Conservation (phyloP, 1,284 basidiomycete genomes). For the Rhodofomes roseus region DNA sequence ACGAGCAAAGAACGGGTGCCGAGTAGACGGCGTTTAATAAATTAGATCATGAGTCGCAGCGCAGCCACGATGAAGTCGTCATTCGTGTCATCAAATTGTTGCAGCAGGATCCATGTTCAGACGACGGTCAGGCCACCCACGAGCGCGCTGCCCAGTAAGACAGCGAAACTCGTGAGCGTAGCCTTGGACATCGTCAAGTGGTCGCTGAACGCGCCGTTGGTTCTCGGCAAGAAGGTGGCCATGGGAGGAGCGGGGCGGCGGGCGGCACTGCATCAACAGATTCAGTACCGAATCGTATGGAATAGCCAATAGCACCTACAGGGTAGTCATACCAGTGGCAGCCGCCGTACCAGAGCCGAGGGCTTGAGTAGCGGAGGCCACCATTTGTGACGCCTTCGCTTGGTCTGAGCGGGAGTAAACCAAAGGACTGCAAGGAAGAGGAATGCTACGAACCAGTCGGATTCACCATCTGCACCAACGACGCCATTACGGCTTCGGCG, state of each 20-base stretch:
- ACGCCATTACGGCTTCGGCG: no score
- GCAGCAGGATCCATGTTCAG: not conserved
- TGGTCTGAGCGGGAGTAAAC: not conserved
- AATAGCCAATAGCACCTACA: not conserved
- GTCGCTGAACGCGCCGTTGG: slow-evolving; percentile 2
- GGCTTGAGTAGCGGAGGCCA: not conserved
- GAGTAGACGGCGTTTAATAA: not conserved
- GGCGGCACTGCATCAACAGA: not conserved
- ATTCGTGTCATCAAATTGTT: not conserved
- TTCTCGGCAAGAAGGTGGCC: not conserved
- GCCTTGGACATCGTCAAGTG: not conserved
- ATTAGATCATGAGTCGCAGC: not conserved
- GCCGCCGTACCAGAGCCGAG: not conserved
- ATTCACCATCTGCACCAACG: not conserved
- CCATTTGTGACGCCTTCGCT: not conserved
- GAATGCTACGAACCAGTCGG: not conserved
- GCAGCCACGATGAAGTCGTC: slow-evolving; percentile 5
- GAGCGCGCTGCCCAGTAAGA: not conserved
- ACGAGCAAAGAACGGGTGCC: not conserved
- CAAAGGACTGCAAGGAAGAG: not conserved
- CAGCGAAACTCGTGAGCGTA: not conserved
- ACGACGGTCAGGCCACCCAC: slow-evolving; percentile 1
- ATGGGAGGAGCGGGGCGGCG: not conserved
- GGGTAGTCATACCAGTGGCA: not conserved
- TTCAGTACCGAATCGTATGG: not conserved